Base-by-base conservation (phyloP, 208 protist species). In the Strigomonas galati region DNA sequence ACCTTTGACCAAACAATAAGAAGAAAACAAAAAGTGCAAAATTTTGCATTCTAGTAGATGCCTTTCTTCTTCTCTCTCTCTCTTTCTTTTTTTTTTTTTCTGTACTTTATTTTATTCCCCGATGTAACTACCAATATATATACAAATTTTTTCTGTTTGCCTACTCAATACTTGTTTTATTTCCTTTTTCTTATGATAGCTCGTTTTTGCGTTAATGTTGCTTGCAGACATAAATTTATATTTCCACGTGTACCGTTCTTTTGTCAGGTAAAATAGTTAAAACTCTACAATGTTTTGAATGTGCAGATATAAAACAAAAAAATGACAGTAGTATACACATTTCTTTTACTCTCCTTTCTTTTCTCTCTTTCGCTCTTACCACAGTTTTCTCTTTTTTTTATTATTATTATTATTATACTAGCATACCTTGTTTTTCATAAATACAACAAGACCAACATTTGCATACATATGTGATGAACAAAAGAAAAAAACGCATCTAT, bases 401-500 rank as follows among this genome's bases (percentile, higher is more conserved):
- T 49, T 63, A 14, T 44, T 6, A 14, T 44, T 14, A n/a, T n/a
- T n/a, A n/a, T n/a, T n/a, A n/a, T n/a, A n/a, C n/a, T n/a, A n/a
- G n/a, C n/a, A n/a, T n/a, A 6, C 9, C 37, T 31, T 60, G 28
- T 35, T n/a, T 31, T 37, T 49, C 58, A 21, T 49, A 7, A 63
- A 9, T 27, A 6, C 21, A 26, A 48, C 14, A 48, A 54, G 23
- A 54, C 7, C 5, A 28, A 27, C 6, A 7, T 54, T 10, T 27
- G 5, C 28, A 27, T 46, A 2, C 15, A 7, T 48, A n/a, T 31
- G 31, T 57, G 69, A 74, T 74, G 69, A 74, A 7, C 58, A 40
- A 60, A 46, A 58, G 63, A 67, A 48, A 61, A 48, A 69, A 73
- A 78, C 72, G 72, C 72, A 78, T 78, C 72, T 78, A 78, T 78